Conservation (phyloP, 2,329 filamentous ascomycete genomes). For the Pseudogymnoascus sp. region DNA sequence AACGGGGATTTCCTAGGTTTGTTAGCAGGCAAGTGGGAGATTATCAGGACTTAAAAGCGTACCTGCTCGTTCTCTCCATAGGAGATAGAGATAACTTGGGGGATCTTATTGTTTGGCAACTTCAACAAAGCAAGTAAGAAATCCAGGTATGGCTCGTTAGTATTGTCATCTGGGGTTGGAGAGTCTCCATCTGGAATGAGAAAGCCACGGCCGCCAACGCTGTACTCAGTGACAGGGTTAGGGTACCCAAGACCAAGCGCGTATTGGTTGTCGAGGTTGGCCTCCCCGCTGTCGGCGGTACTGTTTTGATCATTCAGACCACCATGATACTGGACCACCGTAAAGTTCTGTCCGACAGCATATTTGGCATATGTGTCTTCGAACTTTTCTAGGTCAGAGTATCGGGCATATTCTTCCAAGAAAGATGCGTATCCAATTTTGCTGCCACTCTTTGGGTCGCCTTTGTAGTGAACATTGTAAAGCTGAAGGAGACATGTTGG, state of each 20-base stretch:
- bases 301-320: constrained; percentile 24
- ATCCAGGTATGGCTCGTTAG: constrained; percentile 59
- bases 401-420: constrained; percentile 18
- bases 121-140: constrained; percentile 42
- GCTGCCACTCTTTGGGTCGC: constrained; percentile 15
- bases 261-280: constrained; percentile 48
- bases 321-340: constrained; percentile 18
- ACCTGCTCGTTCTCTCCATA: constrained; percentile 59
- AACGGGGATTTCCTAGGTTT: constrained; percentile 40
- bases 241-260: constrained; percentile 45
- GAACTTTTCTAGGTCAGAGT: constrained; percentile 36
- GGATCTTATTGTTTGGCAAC: constrained; percentile 34
- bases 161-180: constrained; percentile 36
- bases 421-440: constrained; percentile 18
- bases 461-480: constrained; percentile 24
- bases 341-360: constrained; percentile 35
- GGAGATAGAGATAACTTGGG: constrained; percentile 53
- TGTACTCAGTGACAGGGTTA: constrained; percentile 28
- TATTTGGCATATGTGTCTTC: constrained; percentile 38
- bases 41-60: background rate
- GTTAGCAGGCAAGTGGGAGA: background rate
- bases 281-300: constrained; percentile 39
- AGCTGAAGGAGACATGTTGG: constrained; percentile 26
- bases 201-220: constrained; percentile 45
- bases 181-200: constrained; percentile 40